These are phyloP conservation scores for Omphalotus guepiniiformis DNA, from an alignment of 768 basidiomycete species.

Conservation along the genomic window DNA sequence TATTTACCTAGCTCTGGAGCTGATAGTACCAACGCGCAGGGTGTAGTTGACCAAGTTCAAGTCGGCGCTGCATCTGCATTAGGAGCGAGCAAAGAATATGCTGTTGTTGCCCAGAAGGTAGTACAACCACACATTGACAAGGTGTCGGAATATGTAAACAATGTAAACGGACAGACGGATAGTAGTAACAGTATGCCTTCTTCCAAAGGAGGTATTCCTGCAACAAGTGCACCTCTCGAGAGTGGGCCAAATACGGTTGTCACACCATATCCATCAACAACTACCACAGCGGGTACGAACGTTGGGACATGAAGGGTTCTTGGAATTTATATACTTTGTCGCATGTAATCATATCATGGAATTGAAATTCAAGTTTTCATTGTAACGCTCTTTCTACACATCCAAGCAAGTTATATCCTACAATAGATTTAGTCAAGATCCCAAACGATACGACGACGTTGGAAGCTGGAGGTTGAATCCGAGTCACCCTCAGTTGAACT, in stretches of 20 bases:
- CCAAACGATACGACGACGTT: no score
- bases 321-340: no score
- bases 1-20: slow-evolving; percentile 13
- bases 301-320: background rate
- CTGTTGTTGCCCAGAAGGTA: slow-evolving; percentile 26
- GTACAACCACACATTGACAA: slow-evolving; percentile 32
- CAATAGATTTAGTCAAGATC: no score
- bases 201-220: slow-evolving; percentile 22
- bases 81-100: slow-evolving; percentile 26
- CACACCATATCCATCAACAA: slow-evolving; percentile 22
- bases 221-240: slow-evolving; percentile 38
- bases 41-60: slow-evolving; percentile 28
- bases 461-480: no score
- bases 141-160: slow-evolving; percentile 7
- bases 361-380: no score
- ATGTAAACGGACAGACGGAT: slow-evolving; percentile 2
- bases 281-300: background rate
- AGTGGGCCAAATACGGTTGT: slow-evolving; percentile 30
- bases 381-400: no score
- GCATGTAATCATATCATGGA: no score
- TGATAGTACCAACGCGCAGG: slow-evolving; percentile 10
- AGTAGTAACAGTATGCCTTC: slow-evolving; percentile 15
- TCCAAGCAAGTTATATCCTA: no score
- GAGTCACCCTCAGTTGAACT: no score
- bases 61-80: slow-evolving; percentile 26